phyloP scores from a whole-genome alignment of 148 eudicot species.

The Hydrangea macrophylla region DNA sequence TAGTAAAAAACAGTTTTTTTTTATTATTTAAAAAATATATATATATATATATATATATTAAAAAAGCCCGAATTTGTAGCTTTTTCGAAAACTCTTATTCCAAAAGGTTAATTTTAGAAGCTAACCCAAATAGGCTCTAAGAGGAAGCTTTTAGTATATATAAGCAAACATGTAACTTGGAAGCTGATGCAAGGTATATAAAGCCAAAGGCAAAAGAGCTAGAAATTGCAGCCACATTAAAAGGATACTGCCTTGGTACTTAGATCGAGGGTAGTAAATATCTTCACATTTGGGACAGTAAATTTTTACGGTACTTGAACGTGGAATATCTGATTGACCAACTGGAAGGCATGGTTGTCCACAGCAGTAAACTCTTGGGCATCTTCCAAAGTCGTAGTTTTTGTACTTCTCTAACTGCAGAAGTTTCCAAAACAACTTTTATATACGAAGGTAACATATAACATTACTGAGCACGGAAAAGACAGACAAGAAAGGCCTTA shows the following conservation, averaged over 20 bases:
- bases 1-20: no score
- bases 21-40: no score
- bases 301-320: slow-evolving; percentile 75
- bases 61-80: no score
- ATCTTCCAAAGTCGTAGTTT: slow-evolving; percentile 68
- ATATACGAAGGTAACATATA: not conserved
- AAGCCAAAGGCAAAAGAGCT: slow-evolving; percentile 1
- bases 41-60: no score
- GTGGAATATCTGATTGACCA: slow-evolving; percentile 79
- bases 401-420: slow-evolving; percentile 66
- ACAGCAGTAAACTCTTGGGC: slow-evolving; percentile 70
- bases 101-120: no score
- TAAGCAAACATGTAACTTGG: not conserved
- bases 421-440: slow-evolving; percentile 2
- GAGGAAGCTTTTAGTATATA: no score
- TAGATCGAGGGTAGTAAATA: slow-evolving; percentile 80
- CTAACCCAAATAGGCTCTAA: no score
- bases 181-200: not conserved
- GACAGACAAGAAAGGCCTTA: not conserved
- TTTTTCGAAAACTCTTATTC: no score
- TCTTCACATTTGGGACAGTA: slow-evolving; percentile 85
- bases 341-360: slow-evolving; percentile 86
- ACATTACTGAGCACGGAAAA: not conserved
- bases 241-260: slow-evolving; percentile 95
- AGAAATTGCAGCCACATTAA: slow-evolving; percentile 1